A percentile compares a stretch with the other conserved stretches of the same genome.
These are phyloP conservation scores for Entomortierella chlamydospora DNA, from an alignment of 192 early-diverging fungal species.

Conservation along the genomic window DNA sequence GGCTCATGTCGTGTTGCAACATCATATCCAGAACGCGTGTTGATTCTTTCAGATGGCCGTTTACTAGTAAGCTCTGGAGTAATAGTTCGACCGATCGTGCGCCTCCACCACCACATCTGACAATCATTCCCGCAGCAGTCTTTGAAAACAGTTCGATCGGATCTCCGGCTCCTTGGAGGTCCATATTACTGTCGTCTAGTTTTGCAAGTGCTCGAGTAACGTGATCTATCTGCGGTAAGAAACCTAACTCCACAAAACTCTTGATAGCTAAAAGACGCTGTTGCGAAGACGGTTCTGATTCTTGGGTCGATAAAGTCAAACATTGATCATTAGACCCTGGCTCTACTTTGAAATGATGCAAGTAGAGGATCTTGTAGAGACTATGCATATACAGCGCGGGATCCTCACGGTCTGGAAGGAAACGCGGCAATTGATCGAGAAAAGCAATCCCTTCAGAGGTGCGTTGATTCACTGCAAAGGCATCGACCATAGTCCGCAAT, in stretches of 20 bases:
- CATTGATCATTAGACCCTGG: background rate
- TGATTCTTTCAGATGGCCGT: slow-evolving; percentile 16
- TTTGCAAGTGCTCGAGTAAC: background rate
- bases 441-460: slow-evolving; percentile 18
- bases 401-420: background rate
- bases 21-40: slow-evolving; percentile 25
- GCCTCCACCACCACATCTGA: slow-evolving; percentile 4
- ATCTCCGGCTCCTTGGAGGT: background rate
- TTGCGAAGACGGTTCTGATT: background rate
- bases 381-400: background rate
- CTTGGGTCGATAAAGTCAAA: background rate
- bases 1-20: slow-evolving; percentile 6
- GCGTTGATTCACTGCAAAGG: slow-evolving; percentile 9
- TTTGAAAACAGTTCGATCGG: slow-evolving; percentile 10
- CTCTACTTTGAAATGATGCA: background rate
- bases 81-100: slow-evolving; percentile 8
- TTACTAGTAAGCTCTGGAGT: slow-evolving; percentile 9
- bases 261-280: background rate
- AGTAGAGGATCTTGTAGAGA: slow-evolving; percentile 3
- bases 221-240: background rate
- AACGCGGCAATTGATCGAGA: slow-evolving; percentile 11
- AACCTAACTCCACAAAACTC: background rate
- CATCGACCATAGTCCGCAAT: slow-evolving; percentile 21
- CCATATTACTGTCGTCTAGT: background rate
- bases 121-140: slow-evolving; percentile 15